These are phyloP conservation scores for Venturia carpophila DNA, from an alignment of 2,329 filamentous ascomycete genomes.

Conservation along the genomic window DNA sequence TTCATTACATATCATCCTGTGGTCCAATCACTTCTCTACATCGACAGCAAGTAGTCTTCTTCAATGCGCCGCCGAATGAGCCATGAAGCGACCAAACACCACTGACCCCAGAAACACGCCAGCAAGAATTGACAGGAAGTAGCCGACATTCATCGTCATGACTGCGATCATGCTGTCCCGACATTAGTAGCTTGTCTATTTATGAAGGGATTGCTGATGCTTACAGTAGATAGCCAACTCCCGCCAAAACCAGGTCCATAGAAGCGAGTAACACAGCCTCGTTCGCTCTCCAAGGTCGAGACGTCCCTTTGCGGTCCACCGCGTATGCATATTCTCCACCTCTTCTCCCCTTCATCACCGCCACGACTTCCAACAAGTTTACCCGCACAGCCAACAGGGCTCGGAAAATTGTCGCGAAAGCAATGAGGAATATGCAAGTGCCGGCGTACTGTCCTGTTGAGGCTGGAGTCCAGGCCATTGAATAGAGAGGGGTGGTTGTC, in stretches of 20 bases:
- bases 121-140: constrained; percentile 68
- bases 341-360: neutral
- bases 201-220: constrained; percentile 33
- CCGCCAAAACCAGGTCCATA: constrained; percentile 64
- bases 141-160: constrained; percentile 83
- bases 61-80: constrained; percentile 15
- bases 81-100: constrained; percentile 23
- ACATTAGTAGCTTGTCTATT: neutral
- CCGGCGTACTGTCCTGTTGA: constrained; percentile 68
- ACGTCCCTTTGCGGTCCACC: constrained; percentile 5
- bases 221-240: constrained; percentile 77
- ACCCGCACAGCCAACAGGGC: constrained; percentile 52
- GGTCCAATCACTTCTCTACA: too few relatives aligned
- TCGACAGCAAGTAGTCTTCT: neutral
- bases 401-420: constrained; percentile 64
- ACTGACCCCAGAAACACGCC: constrained; percentile 85
- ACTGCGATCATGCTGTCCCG: constrained; percentile 72
- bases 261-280: constrained; percentile 37
- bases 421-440: constrained; percentile 84
- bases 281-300: constrained; percentile 17
- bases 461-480: constrained; percentile 63
- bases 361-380: constrained; percentile 20
- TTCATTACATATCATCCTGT: neutral
- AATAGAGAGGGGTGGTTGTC: constrained; percentile 57
- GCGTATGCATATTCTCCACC: constrained; percentile 15